Percentiles rank a stretch among this genome's conserved stretches.
Conservation (phyloP, 2,329 filamentous ascomycete genomes). For the Intubia oerlemansii region DNA sequence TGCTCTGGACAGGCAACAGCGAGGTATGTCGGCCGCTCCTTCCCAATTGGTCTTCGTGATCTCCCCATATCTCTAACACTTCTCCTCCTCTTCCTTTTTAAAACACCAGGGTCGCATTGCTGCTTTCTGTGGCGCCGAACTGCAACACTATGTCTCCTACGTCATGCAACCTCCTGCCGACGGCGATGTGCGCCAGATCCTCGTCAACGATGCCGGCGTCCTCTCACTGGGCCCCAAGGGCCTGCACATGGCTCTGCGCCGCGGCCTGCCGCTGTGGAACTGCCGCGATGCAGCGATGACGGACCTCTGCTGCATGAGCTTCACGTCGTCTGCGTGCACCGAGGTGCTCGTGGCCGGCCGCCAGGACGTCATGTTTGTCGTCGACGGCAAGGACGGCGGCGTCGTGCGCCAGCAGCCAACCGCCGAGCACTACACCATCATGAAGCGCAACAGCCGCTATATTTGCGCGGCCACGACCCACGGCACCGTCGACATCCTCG, state of each 20-base stretch:
- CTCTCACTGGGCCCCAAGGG: constrained; percentile 66
- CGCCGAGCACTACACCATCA: constrained; percentile 64
- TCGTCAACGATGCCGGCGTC: constrained; percentile 81
- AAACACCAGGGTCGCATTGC: constrained; percentile 77
- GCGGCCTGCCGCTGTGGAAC: constrained; percentile 77
- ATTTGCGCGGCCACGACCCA: constrained; percentile 78
- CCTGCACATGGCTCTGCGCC: constrained; percentile 70
- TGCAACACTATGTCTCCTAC: constrained; percentile 81
- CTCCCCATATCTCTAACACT: neutral
- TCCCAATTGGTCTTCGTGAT: too few species aligned
- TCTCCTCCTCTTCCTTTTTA: constrained; percentile 20
- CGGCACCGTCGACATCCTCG: constrained; percentile 70
- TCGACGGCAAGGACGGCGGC: constrained; percentile 48
- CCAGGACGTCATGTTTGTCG: constrained; percentile 67
- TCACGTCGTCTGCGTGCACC: constrained; percentile 55
- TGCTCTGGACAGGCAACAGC: constrained; percentile 56
- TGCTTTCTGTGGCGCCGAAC: constrained; percentile 69
- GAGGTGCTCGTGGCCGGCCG: constrained; percentile 76
- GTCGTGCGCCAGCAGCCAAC: constrained; percentile 32
- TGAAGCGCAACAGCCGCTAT: constrained; percentile 65
- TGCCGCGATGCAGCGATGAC: constrained; percentile 47
- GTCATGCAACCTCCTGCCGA: constrained; percentile 54
- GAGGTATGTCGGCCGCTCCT: too few species aligned
- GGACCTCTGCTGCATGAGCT: constrained; percentile 86
- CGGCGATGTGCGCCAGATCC: constrained; percentile 65